A percentile compares a stretch with the other conserved stretches of the same genome.
Conservation (phyloP, 148 eudicot species). For the Nepenthes gracilis region DNA sequence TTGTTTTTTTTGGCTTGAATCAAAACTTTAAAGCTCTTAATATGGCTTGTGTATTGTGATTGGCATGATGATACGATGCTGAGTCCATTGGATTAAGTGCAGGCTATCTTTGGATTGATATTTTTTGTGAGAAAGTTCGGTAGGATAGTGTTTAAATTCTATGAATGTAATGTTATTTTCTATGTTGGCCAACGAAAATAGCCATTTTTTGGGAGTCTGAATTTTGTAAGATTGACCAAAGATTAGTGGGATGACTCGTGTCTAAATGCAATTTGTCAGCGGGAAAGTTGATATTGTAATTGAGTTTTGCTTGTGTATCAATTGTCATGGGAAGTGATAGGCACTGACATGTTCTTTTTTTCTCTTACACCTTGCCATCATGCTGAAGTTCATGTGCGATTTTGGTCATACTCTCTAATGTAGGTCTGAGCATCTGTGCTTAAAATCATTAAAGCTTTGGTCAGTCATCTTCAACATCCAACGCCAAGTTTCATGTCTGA, state of each 20-base stretch:
- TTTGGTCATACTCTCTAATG: neutral
- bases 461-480: constrained; percentile 6
- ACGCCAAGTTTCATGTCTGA: constrained; percentile 54
- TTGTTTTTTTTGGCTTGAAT: no score
- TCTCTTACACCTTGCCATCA: no score
- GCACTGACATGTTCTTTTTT: neutral
- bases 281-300: neutral
- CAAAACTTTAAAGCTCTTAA: no score
- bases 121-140: no score
- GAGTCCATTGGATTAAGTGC: no score
- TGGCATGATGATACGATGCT: no score
- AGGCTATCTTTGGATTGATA: no score
- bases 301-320: neutral
- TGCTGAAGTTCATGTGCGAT: neutral
- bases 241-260: neutral
- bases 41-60: no score
- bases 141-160: no score
- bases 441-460: constrained; percentile 13
- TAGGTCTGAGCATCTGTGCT: constrained; percentile 34
- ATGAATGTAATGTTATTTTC: no score
- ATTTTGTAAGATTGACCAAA: neutral
- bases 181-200: no score
- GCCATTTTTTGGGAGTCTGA: neutral
- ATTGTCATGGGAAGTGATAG: no score
- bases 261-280: neutral